Percentiles rank a stretch among this genome's conserved stretches.
Evolutionary conservation across 495 filamentous ascomycete species (phyloP).

Genomic region (Cenococcum geophilum): DNA sequence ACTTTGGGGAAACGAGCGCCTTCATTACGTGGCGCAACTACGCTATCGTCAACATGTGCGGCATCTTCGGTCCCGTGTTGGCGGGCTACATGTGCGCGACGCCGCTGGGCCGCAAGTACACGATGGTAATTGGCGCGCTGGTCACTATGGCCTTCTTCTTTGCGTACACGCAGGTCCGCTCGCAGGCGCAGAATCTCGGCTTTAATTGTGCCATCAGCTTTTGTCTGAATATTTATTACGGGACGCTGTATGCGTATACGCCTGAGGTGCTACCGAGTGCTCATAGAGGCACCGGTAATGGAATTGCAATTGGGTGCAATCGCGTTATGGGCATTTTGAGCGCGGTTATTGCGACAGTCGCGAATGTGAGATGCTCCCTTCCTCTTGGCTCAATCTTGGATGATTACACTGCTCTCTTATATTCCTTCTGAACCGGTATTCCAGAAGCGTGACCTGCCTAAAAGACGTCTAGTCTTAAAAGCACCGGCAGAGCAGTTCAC

Average conservation of each 20-base stretch:
- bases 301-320: slow-evolving; percentile 61
- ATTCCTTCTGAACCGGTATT: too few species aligned
- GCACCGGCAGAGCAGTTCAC: too few species aligned
- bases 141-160: slow-evolving; percentile 60
- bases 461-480: too few species aligned
- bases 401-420: too few species aligned
- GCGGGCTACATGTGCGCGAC: slow-evolving; percentile 59
- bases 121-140: slow-evolving; percentile 48
- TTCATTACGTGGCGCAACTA: slow-evolving; percentile 69
- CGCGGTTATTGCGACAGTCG: slow-evolving; percentile 56
- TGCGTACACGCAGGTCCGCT: slow-evolving; percentile 59
- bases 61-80: slow-evolving; percentile 59
- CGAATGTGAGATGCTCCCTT: slow-evolving; percentile 37
- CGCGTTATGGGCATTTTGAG: slow-evolving; percentile 67
- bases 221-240: slow-evolving; percentile 65
- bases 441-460: too few species aligned
- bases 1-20: slow-evolving; percentile 41
- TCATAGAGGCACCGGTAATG: slow-evolving; percentile 65
- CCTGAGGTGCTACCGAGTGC: slow-evolving; percentile 59
- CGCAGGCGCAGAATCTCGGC: slow-evolving; percentile 52
- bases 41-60: slow-evolving; percentile 56
- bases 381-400: background rate
- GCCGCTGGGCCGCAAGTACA: slow-evolving; percentile 48
- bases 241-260: slow-evolving; percentile 61
- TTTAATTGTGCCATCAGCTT: slow-evolving; percentile 63